Base-by-base conservation (phyloP, 2,329 filamentous ascomycete genomes). In the Botrytis tulipae region DNA sequence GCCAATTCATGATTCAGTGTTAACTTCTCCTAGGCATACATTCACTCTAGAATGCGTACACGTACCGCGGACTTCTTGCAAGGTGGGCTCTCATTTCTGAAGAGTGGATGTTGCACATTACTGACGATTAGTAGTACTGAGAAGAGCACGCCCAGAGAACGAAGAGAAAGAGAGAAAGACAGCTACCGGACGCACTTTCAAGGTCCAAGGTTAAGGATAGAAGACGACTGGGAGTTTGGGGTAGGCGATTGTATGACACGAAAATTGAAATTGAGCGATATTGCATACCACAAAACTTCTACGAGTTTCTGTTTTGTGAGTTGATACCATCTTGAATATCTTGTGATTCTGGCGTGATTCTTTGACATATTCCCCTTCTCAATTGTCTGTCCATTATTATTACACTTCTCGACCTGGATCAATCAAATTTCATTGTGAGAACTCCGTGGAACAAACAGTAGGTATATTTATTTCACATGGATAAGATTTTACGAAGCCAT, bases 111-210 rank as follows among this genome's bases (percentile, higher is more conserved):
- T 63, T 57, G 14, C 9, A 29, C 35, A 60, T 44, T 72, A 74
- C 83, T 87, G 78, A 87, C 78, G 63, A 77, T 69, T 6, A 68
- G 46, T 80, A 97, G 95, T 99, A n/a, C 88, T 99, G 77, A 95
- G 97, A 82, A 90, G 97, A 85, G 96, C 96, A 75, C 89, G 96
- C 80, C 97, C 96, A 61, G 96, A 99, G 82, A 94, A 92, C 79
- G 95, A 98, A 84, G 96, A 98, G 84, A 95, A 95, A 85, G 97
- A 99, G 85, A 91, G 93, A 81, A 99, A 99, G 90, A 99, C 96
- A 73, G 96, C 97, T 65, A 98, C 94, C 82, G 96, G 96, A 77
- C 90, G 96, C 80, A 97, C 95, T 61, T 99, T 99, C 89, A 91
- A 81, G 73, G 79, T 81, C 44, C 80, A 81, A 73, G 79, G 80